phyloP scores from a whole-genome alignment of 257 asterid genomes.

The Nicotiana sylvestris region DNA sequence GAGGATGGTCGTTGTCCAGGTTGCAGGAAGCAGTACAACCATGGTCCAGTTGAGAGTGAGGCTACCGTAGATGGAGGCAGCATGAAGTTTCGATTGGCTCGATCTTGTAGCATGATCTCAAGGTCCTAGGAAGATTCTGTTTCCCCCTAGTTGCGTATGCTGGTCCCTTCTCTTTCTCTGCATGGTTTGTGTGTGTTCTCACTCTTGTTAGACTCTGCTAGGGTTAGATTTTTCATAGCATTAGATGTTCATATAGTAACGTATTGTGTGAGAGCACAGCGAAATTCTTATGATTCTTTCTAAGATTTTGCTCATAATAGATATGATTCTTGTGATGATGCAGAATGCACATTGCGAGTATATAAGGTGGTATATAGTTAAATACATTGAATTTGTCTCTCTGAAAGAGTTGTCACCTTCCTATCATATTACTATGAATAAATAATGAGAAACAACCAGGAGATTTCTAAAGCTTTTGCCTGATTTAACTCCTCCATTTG shows the following conservation, averaged over 20 bases:
- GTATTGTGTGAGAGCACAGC: constrained; percentile 32
- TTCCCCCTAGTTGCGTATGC: constrained; percentile 35
- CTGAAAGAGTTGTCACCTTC: not conserved
- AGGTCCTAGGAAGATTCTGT: constrained; percentile 52
- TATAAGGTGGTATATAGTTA: constrained; percentile 10
- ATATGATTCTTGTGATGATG: constrained; percentile 11
- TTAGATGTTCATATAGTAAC: constrained; percentile 38
- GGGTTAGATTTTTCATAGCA: constrained; percentile 26
- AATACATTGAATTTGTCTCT: constrained; percentile 27
- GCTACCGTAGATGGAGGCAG: constrained; percentile 51
- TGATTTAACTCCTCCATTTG: not conserved
- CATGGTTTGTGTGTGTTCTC: constrained; percentile 27
- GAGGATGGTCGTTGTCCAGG: constrained; percentile 93
- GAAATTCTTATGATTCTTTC: constrained; percentile 23
- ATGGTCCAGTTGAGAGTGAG: constrained; percentile 41
- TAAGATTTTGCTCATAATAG: constrained; percentile 13
- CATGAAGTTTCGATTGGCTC: constrained; percentile 44
- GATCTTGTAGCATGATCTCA: constrained; percentile 66
- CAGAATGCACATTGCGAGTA: constrained; percentile 8
- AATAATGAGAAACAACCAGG: not conserved
- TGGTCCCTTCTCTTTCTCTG: constrained; percentile 28
- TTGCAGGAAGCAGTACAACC: constrained; percentile 74
- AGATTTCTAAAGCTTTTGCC: not conserved
- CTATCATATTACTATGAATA: not conserved
- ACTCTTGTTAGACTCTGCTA: constrained; percentile 14